phyloP scores from a whole-genome alignment of 2,329 filamentous ascomycete genomes.

The Chrysoporthe cubensis region DNA sequence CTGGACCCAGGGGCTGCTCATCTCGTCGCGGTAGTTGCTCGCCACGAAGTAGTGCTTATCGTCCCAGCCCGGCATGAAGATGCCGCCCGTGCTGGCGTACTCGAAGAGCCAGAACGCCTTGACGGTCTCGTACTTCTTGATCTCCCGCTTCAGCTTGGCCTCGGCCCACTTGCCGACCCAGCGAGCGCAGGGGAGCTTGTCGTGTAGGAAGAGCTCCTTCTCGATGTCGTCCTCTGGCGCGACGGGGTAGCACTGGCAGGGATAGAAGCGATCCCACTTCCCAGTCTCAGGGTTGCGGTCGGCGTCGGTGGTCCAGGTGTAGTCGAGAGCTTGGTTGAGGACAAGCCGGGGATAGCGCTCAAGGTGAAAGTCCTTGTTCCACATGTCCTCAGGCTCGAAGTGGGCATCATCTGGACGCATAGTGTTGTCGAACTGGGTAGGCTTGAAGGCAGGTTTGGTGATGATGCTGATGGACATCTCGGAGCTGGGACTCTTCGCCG shows the following conservation, averaged over 20 bases:
- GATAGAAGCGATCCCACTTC: slow-evolving; percentile 3
- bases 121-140: slow-evolving; percentile 22
- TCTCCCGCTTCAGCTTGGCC: slow-evolving; percentile 20
- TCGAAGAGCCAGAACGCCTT: slow-evolving; percentile 27
- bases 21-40: slow-evolving; percentile 16
- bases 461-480: not conserved
- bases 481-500: too few relatives aligned
- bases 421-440: slow-evolving; percentile 4
- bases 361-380: slow-evolving; percentile 12
- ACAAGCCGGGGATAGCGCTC: slow-evolving; percentile 11
- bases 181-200: not conserved
- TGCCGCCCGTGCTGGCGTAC: not conserved
- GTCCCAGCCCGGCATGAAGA: slow-evolving; percentile 16
- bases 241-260: slow-evolving; percentile 15
- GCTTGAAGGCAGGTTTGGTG: not conserved
- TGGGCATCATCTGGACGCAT: not conserved
- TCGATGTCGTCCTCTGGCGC: slow-evolving; percentile 24
- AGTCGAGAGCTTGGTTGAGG: slow-evolving; percentile 12
- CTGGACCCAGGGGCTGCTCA: slow-evolving; percentile 21
- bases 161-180: slow-evolving; percentile 18
- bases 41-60: slow-evolving; percentile 18
- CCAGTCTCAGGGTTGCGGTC: not conserved
- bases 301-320: slow-evolving; percentile 7
- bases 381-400: not conserved
- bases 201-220: slow-evolving; percentile 22